Conservation (phyloP, 352 stramenopile species). For the Phytopythium cucurbitacearum region DNA sequence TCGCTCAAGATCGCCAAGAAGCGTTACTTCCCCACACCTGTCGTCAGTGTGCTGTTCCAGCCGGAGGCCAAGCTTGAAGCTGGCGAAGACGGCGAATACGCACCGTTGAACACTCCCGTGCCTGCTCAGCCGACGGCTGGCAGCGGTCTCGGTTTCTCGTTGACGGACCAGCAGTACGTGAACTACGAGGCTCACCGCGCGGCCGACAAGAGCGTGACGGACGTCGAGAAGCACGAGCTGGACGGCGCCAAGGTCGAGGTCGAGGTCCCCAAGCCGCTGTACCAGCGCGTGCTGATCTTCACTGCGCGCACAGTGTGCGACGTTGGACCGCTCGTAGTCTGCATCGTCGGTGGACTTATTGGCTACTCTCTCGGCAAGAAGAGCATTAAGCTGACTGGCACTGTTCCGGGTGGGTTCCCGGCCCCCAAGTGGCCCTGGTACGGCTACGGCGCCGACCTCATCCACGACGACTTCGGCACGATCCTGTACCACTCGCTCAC, state of each 20-base stretch:
- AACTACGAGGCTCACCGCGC: slow-evolving; percentile 20
- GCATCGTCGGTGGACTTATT: slow-evolving; percentile 52
- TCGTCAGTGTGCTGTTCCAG: slow-evolving; percentile 29
- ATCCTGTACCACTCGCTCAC: slow-evolving; percentile 56
- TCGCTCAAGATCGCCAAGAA: slow-evolving; percentile 38
- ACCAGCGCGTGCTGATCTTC: slow-evolving; percentile 21
- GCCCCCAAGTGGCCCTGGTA: slow-evolving; percentile 37
- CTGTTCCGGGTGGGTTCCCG: slow-evolving; percentile 64
- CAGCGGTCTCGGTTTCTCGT: slow-evolving; percentile 28
- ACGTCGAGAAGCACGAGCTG: slow-evolving; percentile 8
- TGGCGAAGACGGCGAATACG: background rate
- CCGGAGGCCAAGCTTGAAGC: slow-evolving; percentile 1
- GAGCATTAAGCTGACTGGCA: slow-evolving; percentile 61
- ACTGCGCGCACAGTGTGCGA: slow-evolving; percentile 38
- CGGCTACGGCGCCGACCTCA: slow-evolving; percentile 35
- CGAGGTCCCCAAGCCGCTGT: slow-evolving; percentile 8
- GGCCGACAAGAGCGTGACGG: slow-evolving; percentile 1
- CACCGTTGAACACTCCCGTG: background rate
- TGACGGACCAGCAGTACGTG: slow-evolving; percentile 42
- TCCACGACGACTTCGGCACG: slow-evolving; percentile 35
- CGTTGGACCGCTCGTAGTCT: slow-evolving; percentile 69
- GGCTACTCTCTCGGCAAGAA: slow-evolving; percentile 43
- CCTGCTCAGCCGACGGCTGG: slow-evolving; percentile 7
- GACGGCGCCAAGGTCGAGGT: slow-evolving; percentile 1
- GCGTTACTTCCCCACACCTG: slow-evolving; percentile 20